phyloP scores from a whole-genome alignment of 345 rosid species.

The Aquilaria sinensis region DNA sequence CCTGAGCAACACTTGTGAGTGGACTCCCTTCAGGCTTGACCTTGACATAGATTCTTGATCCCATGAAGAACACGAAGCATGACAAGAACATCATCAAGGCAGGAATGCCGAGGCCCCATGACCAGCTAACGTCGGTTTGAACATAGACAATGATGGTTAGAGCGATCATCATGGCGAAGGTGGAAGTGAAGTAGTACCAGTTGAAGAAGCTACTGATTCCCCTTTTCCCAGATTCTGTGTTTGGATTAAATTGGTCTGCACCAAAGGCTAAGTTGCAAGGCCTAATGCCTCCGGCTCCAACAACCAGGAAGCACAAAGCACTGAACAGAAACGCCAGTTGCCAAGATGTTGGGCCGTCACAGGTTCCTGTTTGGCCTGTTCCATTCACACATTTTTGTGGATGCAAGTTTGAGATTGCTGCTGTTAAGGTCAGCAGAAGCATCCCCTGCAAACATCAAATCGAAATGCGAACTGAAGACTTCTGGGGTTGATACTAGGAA shows the following conservation, averaged over 20 bases:
- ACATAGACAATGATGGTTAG: slow-evolving; percentile 40
- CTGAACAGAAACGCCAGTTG: slow-evolving; percentile 30
- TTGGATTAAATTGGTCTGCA: slow-evolving; percentile 51
- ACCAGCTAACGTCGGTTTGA: slow-evolving; percentile 56
- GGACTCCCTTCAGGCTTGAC: slow-evolving; percentile 42
- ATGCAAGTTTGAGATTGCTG: slow-evolving; percentile 31
- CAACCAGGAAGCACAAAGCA: slow-evolving; percentile 26
- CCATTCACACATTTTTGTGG: slow-evolving; percentile 25
- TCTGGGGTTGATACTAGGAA: neutral
- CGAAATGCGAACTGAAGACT: neutral
- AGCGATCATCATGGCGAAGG: slow-evolving; percentile 38
- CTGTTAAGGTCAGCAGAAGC: slow-evolving; percentile 31
- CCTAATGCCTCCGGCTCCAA: slow-evolving; percentile 45
- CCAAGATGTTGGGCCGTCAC: slow-evolving; percentile 24
- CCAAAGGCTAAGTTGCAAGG: slow-evolving; percentile 55
- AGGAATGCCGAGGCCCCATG: slow-evolving; percentile 46
- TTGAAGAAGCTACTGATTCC: slow-evolving; percentile 53
- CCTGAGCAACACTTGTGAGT: slow-evolving; percentile 18
- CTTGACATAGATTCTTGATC: slow-evolving; percentile 31
- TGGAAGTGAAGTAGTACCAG: slow-evolving; percentile 47
- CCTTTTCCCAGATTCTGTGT: slow-evolving; percentile 32
- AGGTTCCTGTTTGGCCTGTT: slow-evolving; percentile 1
- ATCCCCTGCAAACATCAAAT: slow-evolving; percentile 27
- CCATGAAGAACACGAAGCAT: slow-evolving; percentile 29
- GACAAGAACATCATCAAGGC: slow-evolving; percentile 39